Base-by-base conservation (phyloP, 768 basidiomycete genomes). In the Epithele typhae region DNA sequence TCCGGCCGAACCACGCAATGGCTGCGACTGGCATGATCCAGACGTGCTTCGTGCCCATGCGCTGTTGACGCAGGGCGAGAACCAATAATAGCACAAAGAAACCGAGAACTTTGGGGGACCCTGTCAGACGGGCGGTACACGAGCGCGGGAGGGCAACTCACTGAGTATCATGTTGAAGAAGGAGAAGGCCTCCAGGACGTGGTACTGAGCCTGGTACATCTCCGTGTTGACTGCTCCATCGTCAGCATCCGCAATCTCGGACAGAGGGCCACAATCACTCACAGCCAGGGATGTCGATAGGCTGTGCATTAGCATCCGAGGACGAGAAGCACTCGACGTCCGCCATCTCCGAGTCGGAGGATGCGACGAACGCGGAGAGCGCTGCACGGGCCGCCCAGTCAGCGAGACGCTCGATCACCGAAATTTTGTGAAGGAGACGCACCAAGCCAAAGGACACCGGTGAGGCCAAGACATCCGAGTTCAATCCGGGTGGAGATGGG, bases 161-260 rank as follows among this genome's bases (percentile, higher is more conserved):
- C 88, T 68, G 4, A 92, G 73, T 35, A 75, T 72, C 40, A 84
- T 79, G 57, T 90, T 91, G 64, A 92, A 79, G 45, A 91, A 66
- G 5, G 89, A 79, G 65, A 91, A 91, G 15, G 83, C 78, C 64
- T 82, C 86, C 49, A 92, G 71, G 17, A 90, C 88, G 23, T 82
- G 80, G 62, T 90, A 91, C 71, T 90, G 89, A n/a, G 88, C 87
- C 54, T 89, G 89, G 63, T 84, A 92, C 50, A 86, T 86, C 57
- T 88, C 84, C 19, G 87, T 90, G 46, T 86, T 81, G 67, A 90
- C 89, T 91, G 57, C 17, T 8, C 24, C 32, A 30, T 7, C 27
- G 27, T 30, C 14, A 30, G 27, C 8, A 30, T 14, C 8, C 8
- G 27, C 27, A 30, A 30, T 14, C 8, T 30, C n/a, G n/a, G 27